phyloP scores from a whole-genome alignment of 176 grass and related monocot species.

The Phoenix roebelenii region DNA sequence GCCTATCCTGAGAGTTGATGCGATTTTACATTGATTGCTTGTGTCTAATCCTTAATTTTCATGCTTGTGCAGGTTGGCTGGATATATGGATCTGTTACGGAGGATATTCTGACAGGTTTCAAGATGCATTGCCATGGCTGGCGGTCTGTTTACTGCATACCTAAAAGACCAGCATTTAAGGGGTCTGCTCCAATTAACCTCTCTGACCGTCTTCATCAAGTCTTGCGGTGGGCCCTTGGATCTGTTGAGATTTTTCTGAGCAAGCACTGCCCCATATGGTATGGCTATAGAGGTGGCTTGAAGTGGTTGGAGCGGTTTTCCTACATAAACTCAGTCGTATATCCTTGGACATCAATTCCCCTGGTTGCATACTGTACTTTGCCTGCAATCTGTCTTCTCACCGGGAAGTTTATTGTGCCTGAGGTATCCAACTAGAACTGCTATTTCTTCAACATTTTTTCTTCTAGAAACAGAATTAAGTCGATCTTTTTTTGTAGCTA shows the following conservation, averaged over 20 bases:
- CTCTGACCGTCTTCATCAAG: conserved; percentile 44
- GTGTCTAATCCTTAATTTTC: neutral
- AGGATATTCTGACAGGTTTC: conserved; percentile 45
- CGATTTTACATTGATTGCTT: neutral
- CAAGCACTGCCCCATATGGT: conserved; percentile 56
- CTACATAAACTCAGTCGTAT: conserved; percentile 43
- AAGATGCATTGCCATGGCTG: conserved; percentile 56
- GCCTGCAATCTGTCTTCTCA: conserved; percentile 43
- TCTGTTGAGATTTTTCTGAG: conserved; percentile 51
- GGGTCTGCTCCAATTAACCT: conserved; percentile 48
- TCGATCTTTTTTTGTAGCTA: too few relatives aligned
- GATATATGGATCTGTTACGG: conserved; percentile 46
- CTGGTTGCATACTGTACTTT: conserved; percentile 41
- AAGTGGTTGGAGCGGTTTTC: conserved; percentile 40
- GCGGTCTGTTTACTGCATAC: conserved; percentile 47
- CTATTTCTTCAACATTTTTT: too few relatives aligned
- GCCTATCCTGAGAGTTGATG: too few relatives aligned
- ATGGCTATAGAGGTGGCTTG: conserved; percentile 40
- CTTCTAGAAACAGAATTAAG: too few relatives aligned
- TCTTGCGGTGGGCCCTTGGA: conserved; percentile 42
- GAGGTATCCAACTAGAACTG: conserved; percentile 20
- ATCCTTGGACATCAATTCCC: conserved; percentile 48
- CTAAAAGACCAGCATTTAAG: conserved; percentile 42
- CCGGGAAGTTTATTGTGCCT: conserved; percentile 43
- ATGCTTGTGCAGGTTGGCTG: conserved; percentile 29